Base-by-base conservation (phyloP, 2,329 filamentous ascomycete species). In the Aureobasidium sp. region DNA sequence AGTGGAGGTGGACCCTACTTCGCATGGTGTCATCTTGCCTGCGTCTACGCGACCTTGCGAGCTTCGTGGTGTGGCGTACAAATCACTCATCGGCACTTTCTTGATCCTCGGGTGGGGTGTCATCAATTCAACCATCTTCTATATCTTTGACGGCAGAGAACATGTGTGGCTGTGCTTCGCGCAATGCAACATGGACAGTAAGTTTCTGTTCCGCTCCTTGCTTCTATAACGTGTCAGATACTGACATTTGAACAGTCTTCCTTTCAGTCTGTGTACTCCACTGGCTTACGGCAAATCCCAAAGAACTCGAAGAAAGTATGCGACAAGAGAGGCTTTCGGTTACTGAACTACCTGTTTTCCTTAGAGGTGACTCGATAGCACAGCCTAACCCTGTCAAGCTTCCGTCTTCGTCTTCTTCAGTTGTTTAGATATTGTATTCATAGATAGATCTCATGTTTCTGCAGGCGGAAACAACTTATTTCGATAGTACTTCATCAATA, bases 141-240 rank as follows among this genome's bases (percentile, higher is more conserved):
- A 70, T 27, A 64, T 67, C 25, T 68, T 76, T 20, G 51, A 71
- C 7, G 78, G 77, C 1, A 69, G 73, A 13, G 79, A 82, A 65
- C 69, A 77, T 23, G 78, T 75, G 0, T 82, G 79, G 78, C 66
- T 82, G 6, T 82, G 80, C 65, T 74, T 80, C 59, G 76, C 73
- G 0, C 69, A 78, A 2, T 83, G 81, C 69, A 78, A 74, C 2
- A 67, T 79, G 15, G 80, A 82, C 65, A 74, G 80, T 81, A 71
- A 45, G 75, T 68, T n/a, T 15, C 25, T 16, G 6, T 15, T 11
- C 7, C 29, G 20, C n/a, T 20, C 2, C 16, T 48, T 27, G n/a
- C n/a, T 10, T 11, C 33, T 10, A 31, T n/a, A 8, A 15, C n/a
- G n/a, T 38, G 25, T 13, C 4, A 2, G 42, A 47, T 13, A 60